phyloP scores from a whole-genome alignment of 2,329 filamentous ascomycete genomes.

The Plenodomus tracheiphilus region DNA sequence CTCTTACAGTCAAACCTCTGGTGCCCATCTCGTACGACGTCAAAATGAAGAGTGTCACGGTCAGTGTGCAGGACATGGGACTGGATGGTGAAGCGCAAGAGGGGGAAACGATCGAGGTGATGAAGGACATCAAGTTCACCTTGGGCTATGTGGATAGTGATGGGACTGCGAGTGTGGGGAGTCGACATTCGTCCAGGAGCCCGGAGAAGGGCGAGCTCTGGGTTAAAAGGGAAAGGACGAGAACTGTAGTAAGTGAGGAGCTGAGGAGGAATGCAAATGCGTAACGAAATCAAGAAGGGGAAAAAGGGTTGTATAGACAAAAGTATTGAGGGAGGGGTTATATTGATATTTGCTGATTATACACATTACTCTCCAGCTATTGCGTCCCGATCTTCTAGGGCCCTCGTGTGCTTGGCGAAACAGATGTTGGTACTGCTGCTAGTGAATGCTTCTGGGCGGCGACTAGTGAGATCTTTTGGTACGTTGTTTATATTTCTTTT shows the following conservation, averaged over 20 bases:
- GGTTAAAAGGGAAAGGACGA: background rate
- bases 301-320: background rate
- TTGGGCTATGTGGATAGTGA: background rate
- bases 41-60: background rate
- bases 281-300: background rate
- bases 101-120: background rate
- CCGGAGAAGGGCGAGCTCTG: background rate
- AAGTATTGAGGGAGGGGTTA: background rate
- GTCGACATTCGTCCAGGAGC: background rate
- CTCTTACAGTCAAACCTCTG: background rate
- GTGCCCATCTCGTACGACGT: background rate
- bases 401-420: no score
- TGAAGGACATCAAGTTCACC: background rate
- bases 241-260: no score
- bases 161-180: background rate
- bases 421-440: no score
- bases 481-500: background rate
- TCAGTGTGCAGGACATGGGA: background rate
- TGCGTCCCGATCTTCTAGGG: no score
- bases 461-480: background rate
- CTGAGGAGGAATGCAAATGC: background rate
- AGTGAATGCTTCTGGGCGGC: no score
- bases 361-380: no score
- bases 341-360: no score
- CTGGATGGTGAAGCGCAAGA: background rate